phyloP scores from a whole-genome alignment of 2,329 filamentous ascomycete species.

The Neofusicoccum cordaticola region DNA sequence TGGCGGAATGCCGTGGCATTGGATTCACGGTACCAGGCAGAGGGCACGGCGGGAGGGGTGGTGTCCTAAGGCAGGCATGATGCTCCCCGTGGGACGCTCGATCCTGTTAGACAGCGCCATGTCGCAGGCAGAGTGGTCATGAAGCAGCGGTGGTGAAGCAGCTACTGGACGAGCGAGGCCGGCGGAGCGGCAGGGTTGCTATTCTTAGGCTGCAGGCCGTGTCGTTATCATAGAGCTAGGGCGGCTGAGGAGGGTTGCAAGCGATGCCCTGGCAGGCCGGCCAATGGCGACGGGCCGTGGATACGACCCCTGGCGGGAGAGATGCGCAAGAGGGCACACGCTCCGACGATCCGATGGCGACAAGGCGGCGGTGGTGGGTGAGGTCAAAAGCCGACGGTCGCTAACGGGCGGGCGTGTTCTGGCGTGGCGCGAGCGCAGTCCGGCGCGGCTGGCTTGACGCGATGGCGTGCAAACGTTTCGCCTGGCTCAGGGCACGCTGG shows the following conservation, averaged over 20 bases:
- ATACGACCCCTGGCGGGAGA: neutral
- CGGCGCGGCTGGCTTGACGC: neutral
- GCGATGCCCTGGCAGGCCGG: neutral
- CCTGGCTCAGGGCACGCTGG: too few species aligned
- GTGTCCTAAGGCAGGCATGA: neutral
- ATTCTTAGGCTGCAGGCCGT: slow-evolving; percentile 13
- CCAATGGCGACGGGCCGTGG: neutral
- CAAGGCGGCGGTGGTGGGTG: neutral
- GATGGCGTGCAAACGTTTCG: too few species aligned
- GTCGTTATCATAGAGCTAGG: neutral
- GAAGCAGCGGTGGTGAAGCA: neutral
- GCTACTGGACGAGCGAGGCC: neutral
- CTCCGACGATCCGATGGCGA: neutral
- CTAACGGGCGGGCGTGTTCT: too few species aligned
- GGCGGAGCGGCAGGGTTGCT: neutral
- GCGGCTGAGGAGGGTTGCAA: slow-evolving; percentile 8
- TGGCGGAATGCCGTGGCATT: neutral
- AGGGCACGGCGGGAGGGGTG: neutral
- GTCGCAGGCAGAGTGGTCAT: slow-evolving; percentile 1
- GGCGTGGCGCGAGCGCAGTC: neutral
- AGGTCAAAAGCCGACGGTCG: neutral
- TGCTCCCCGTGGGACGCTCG: neutral
- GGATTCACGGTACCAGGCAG: neutral
- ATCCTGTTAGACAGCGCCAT: neutral
- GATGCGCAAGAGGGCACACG: neutral